These are phyloP conservation scores for Benincasa hispida DNA, from an alignment of 306 rosid species.

Conservation along the genomic window DNA sequence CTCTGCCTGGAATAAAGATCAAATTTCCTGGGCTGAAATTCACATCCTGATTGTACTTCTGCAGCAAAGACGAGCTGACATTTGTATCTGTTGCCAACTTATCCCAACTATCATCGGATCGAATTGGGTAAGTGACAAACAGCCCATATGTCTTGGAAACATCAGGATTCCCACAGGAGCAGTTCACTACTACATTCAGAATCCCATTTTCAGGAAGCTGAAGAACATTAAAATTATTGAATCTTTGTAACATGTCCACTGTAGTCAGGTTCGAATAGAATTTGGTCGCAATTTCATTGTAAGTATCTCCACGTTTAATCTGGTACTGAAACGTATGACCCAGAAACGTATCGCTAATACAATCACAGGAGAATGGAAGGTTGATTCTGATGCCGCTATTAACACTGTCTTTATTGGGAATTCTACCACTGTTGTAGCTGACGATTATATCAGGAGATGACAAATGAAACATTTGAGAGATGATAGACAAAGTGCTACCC, in stretches of 20 bases:
- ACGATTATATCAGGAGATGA: not conserved
- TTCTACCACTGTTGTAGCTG: slow-evolving; percentile 18
- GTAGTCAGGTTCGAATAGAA: slow-evolving; percentile 45
- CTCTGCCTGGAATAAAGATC: slow-evolving; percentile 53
- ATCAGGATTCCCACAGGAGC: slow-evolving; percentile 49
- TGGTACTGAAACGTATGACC: slow-evolving; percentile 45
- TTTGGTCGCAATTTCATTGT: slow-evolving; percentile 19
- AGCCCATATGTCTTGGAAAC: slow-evolving; percentile 46
- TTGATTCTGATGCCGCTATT: not conserved
- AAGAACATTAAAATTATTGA: slow-evolving; percentile 20
- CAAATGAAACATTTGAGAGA: slow-evolving; percentile 8
- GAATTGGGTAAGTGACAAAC: slow-evolving; percentile 60
- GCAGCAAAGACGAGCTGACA: slow-evolving; percentile 24
- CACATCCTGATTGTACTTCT: slow-evolving; percentile 35
- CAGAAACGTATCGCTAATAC: slow-evolving; percentile 33
- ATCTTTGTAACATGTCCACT: slow-evolving; percentile 20
- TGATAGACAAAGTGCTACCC: not conserved
- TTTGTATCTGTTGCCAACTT: not conserved
- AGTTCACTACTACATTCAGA: slow-evolving; percentile 41
- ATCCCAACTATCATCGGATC: slow-evolving; percentile 17
- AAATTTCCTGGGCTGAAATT: slow-evolving; percentile 35
- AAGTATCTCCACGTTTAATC: slow-evolving; percentile 20
- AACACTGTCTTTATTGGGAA: slow-evolving; percentile 2
- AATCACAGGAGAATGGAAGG: slow-evolving; percentile 47
- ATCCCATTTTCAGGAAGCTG: slow-evolving; percentile 15